Evolutionary conservation across 2,329 filamentous ascomycete species (phyloP).

Genomic region (Pseudocercospora macadamiae): DNA sequence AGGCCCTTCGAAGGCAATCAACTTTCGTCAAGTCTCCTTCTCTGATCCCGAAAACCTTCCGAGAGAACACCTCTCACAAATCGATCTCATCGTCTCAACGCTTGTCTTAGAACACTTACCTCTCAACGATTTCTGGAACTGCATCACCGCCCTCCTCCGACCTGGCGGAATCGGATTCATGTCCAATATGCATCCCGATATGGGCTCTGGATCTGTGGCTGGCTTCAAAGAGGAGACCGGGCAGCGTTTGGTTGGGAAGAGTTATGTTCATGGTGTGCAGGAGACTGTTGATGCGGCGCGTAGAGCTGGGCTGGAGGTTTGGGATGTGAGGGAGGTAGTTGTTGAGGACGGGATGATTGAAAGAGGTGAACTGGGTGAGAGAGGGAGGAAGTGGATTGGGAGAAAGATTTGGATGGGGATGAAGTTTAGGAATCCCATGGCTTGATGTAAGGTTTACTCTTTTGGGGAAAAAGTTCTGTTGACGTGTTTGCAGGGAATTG

Average conservation of each 20-base stretch:
- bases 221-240: conserved; percentile 61
- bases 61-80: conserved; percentile 14
- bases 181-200: conserved; percentile 71
- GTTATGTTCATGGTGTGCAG: conserved; percentile 58
- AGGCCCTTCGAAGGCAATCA: not conserved
- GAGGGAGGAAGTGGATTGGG: not conserved
- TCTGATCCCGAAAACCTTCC: not conserved
- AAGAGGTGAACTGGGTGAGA: not conserved
- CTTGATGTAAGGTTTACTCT: no score
- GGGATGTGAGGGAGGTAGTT: conserved; percentile 15
- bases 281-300: conserved; percentile 57
- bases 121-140: conserved; percentile 53
- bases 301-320: conserved; percentile 36
- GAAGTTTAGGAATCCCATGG: conserved; percentile 1
- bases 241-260: conserved; percentile 62
- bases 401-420: not conserved
- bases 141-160: conserved; percentile 47
- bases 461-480: no score
- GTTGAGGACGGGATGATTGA: not conserved
- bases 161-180: conserved; percentile 57
- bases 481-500: no score
- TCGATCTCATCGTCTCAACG: conserved; percentile 56
- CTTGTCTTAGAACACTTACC: conserved; percentile 68
- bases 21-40: conserved; percentile 15
- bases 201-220: conserved; percentile 62